Conservation (phyloP, 805 yeast species). For the Candida orba region DNA sequence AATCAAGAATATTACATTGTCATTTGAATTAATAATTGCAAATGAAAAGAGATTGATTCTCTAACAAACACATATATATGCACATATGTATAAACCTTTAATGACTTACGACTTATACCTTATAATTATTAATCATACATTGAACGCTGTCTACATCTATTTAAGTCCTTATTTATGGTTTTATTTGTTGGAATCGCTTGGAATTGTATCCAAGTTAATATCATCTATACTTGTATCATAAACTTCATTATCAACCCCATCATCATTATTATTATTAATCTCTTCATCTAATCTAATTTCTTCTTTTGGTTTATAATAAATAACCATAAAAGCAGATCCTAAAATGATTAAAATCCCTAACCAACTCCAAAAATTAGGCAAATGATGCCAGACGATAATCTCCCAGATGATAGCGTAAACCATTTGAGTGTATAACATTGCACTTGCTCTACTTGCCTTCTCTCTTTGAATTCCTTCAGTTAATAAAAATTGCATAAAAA, state of each 20-base stretch:
- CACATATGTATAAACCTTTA: too few species aligned
- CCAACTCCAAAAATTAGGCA: conserved; percentile 63
- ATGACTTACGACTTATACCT: too few species aligned
- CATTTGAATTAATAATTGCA: too few species aligned
- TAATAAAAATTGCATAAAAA: conserved; percentile 68
- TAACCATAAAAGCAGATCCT: conserved; percentile 53
- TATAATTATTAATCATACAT: too few species aligned
- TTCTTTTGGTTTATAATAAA: conserved; percentile 40
- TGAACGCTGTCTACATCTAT: too few species aligned
- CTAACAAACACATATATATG: too few species aligned
- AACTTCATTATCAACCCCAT: not conserved
- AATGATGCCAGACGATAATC: conserved; percentile 57
- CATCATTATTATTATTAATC: not conserved
- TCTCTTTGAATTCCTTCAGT: conserved; percentile 84
- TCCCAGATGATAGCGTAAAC: conserved; percentile 78
- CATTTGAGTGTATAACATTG: conserved; percentile 71
- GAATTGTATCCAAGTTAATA: conserved; percentile 5
- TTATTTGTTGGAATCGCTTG: not conserved
- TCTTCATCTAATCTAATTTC: conserved; percentile 1
- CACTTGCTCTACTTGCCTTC: conserved; percentile 66
- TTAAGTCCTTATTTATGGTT: too few species aligned
- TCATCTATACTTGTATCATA: not conserved
- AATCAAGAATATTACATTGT: too few species aligned
- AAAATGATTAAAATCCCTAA: conserved; percentile 65
- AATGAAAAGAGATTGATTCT: too few species aligned